Evolutionary conservation across 2,329 filamentous ascomycete genomes (phyloP).

Genomic region (Aspergillaceae sp.): DNA sequence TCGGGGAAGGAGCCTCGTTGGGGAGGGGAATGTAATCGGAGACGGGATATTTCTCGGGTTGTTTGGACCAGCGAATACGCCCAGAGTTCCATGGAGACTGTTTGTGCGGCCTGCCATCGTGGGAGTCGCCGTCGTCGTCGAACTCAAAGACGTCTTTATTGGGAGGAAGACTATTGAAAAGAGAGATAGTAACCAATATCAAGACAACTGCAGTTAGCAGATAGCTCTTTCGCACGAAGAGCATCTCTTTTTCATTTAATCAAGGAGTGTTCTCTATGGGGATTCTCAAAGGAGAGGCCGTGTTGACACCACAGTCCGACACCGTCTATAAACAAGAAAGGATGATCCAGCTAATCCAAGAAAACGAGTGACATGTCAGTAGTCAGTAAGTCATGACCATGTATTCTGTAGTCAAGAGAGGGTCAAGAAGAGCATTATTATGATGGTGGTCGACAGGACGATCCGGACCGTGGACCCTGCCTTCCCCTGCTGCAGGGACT

Average conservation of each 20-base stretch:
- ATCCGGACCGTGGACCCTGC: no score
- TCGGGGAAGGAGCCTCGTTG: constrained; percentile 55
- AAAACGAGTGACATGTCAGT: no score
- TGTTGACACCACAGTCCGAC: no score
- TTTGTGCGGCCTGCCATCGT: neutral
- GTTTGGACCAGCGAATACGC: constrained; percentile 59
- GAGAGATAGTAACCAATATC: constrained; percentile 16
- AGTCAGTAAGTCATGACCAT: no score
- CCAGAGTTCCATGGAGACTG: constrained; percentile 4
- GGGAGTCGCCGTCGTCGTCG: constrained; percentile 6
- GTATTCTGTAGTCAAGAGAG: no score
- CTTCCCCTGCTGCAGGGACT: no score
- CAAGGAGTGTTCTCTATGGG: no score
- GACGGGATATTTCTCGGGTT: constrained; percentile 68
- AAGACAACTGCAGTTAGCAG: constrained; percentile 17
- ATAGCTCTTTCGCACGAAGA: constrained; percentile 18
- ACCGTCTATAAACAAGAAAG: no score
- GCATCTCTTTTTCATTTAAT: constrained; percentile 11
- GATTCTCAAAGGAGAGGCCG: no score
- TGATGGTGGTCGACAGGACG: no score
- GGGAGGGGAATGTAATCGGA: constrained; percentile 63
- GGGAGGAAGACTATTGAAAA: constrained; percentile 17
- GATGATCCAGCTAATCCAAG: no score
- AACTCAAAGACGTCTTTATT: constrained; percentile 8
- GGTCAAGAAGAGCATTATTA: no score